phyloP scores from a whole-genome alignment of 2,329 filamentous ascomycete species.

The Acephala macrosclerotiorum region DNA sequence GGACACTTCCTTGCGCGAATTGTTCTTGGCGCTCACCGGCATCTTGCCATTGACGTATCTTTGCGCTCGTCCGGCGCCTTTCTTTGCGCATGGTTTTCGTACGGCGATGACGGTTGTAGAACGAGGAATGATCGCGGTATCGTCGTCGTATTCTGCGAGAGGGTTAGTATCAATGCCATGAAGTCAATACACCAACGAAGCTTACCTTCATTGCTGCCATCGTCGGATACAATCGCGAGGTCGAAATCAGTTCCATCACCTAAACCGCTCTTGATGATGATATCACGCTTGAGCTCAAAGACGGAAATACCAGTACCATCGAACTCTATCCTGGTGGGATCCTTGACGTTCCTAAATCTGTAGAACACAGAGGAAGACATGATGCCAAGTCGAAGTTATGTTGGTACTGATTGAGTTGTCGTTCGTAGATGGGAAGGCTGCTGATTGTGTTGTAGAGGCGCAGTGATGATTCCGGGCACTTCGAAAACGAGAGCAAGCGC shows the following conservation, averaged over 20 bases:
- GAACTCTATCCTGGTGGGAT: slow-evolving; percentile 92
- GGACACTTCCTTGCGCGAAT: slow-evolving; percentile 70
- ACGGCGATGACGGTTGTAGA: slow-evolving; percentile 93
- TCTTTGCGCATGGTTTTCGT: slow-evolving; percentile 82
- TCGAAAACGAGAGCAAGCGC: slow-evolving; percentile 33
- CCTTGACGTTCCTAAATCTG: slow-evolving; percentile 99
- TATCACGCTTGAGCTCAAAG: slow-evolving; percentile 98
- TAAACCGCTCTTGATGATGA: slow-evolving; percentile 91
- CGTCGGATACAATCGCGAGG: slow-evolving; percentile 91
- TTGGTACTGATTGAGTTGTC: slow-evolving; percentile 24
- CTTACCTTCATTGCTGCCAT: slow-evolving; percentile 87
- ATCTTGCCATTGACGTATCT: slow-evolving; percentile 97
- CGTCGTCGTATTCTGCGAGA: slow-evolving; percentile 88
- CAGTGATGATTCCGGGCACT: slow-evolving; percentile 33
- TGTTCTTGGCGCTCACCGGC: slow-evolving; percentile 86
- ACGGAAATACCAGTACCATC: slow-evolving; percentile 98
- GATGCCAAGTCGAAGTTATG: slow-evolving; percentile 29
- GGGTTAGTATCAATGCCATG: slow-evolving; percentile 37
- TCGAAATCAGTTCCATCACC: slow-evolving; percentile 98
- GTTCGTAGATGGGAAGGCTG: slow-evolving; percentile 20
- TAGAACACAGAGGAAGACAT: slow-evolving; percentile 87
- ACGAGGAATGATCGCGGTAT: slow-evolving; percentile 95
- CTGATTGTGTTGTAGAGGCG: slow-evolving; percentile 19
- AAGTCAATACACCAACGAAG: slow-evolving; percentile 24
- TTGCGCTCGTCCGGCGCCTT: slow-evolving; percentile 88